Conservation (phyloP, 164 flowering plant genomes). For the Sextonia rubra region DNA sequence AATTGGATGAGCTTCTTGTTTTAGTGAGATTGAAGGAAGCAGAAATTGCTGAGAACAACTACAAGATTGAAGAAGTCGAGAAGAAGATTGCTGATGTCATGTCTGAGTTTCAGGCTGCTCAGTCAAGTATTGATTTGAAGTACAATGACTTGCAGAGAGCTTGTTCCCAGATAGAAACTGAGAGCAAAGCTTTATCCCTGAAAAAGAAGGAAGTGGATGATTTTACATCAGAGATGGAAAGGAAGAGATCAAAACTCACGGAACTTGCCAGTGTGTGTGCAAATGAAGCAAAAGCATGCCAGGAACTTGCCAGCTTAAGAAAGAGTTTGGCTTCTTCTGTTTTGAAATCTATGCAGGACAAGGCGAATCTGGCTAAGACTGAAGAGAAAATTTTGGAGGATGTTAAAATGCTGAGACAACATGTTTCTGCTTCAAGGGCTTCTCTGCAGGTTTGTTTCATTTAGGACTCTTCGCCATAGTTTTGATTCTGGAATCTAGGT, state of each 20-base stretch:
- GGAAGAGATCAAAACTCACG: slow-evolving; percentile 37
- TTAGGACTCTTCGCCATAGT: background rate
- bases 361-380: slow-evolving; percentile 47
- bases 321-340: slow-evolving; percentile 41
- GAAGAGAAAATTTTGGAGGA: slow-evolving; percentile 59
- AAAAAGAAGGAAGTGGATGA: slow-evolving; percentile 59
- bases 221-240: slow-evolving; percentile 35
- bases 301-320: slow-evolving; percentile 43
- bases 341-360: slow-evolving; percentile 48
- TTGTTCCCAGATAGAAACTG: slow-evolving; percentile 36
- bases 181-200: slow-evolving; percentile 34
- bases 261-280: slow-evolving; percentile 43
- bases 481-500: background rate
- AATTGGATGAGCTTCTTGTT: slow-evolving; percentile 52
- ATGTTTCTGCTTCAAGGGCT: slow-evolving; percentile 53
- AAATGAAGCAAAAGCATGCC: slow-evolving; percentile 47
- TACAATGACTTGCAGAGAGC: slow-evolving; percentile 31
- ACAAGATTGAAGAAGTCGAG: slow-evolving; percentile 46
- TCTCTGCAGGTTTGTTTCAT: slow-evolving; percentile 55
- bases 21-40: slow-evolving; percentile 60
- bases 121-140: slow-evolving; percentile 35
- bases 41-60: slow-evolving; percentile 64
- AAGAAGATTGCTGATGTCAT: slow-evolving; percentile 44
- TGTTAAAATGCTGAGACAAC: slow-evolving; percentile 42
- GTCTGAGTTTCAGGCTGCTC: slow-evolving; percentile 46